These are phyloP conservation scores for Passiflora organensis DNA, from an alignment of 345 rosid species.

Conservation along the genomic window DNA sequence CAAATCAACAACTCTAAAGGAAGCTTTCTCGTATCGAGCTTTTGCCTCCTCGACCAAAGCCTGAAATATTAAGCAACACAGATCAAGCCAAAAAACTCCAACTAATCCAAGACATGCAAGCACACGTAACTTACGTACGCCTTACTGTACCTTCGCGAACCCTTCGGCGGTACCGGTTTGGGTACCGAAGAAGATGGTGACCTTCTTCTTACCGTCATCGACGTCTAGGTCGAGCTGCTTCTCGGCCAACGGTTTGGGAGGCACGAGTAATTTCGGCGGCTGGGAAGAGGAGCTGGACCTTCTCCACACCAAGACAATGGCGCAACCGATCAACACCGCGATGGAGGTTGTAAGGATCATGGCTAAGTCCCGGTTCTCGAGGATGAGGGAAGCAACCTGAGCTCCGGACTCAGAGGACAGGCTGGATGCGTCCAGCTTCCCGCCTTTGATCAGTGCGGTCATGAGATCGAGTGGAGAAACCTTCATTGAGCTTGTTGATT, in stretches of 20 bases:
- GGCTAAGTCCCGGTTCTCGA: conserved; percentile 66
- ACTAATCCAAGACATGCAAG: neutral
- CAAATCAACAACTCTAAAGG: conserved; percentile 78
- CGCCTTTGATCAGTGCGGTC: conserved; percentile 75
- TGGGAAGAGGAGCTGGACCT: conserved; percentile 39
- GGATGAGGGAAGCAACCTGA: conserved; percentile 42
- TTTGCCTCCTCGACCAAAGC: conserved; percentile 80
- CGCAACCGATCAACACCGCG: conserved; percentile 85
- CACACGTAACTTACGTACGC: neutral
- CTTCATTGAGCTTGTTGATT: conserved; percentile 30
- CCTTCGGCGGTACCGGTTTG: conserved; percentile 89
- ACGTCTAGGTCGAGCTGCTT: conserved; percentile 46
- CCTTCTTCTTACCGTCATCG: conserved; percentile 52
- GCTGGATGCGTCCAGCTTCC: conserved; percentile 61
- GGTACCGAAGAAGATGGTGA: conserved; percentile 67
- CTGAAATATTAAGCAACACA: no score
- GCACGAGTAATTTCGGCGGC: conserved; percentile 9
- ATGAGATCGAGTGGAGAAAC: conserved; percentile 73
- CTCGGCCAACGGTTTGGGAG: conserved; percentile 52
- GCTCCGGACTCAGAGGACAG: conserved; percentile 34
- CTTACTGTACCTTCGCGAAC: conserved; percentile 52
- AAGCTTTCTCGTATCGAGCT: conserved; percentile 77
- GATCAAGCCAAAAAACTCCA: neutral
- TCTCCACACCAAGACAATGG: conserved; percentile 67
- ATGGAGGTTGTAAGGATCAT: conserved; percentile 78